Conservation (phyloP, 2,329 filamentous ascomycete species). For the Xylariales sp. region DNA sequence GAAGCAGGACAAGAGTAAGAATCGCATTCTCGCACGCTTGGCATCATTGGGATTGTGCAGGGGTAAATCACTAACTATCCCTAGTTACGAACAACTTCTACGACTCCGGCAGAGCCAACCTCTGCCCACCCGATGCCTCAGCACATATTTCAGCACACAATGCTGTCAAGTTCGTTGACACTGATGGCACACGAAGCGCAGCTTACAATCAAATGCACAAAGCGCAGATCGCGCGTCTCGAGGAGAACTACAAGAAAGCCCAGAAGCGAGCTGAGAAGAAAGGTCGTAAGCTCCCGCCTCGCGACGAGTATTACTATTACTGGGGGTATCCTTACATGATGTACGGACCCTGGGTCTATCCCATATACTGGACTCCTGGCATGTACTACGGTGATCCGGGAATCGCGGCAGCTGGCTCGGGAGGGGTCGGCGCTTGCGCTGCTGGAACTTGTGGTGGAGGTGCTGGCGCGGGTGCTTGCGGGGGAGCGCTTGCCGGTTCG, state of each 20-base stretch:
- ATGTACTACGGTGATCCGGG: constrained; percentile 44
- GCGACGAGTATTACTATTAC: constrained; percentile 45
- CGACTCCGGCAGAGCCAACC: constrained; percentile 40
- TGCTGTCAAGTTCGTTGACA: constrained; percentile 42
- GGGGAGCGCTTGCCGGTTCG: constrained; percentile 23
- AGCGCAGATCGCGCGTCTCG: constrained; percentile 32
- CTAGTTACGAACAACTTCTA: constrained; percentile 40
- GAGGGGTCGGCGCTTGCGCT: constrained; percentile 36
- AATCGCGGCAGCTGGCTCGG: constrained; percentile 27
- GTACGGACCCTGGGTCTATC: constrained; percentile 42
- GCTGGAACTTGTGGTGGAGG: constrained; percentile 44
- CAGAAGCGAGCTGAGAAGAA: constrained; percentile 43
- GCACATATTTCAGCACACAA: constrained; percentile 73
- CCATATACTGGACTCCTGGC: constrained; percentile 36
- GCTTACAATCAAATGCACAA: constrained; percentile 32
- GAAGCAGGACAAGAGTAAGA: constrained; percentile 37
- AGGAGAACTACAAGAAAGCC: constrained; percentile 54
- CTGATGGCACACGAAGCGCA: constrained; percentile 20
- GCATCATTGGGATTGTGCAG: too few species aligned
- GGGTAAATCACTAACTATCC: too few species aligned
- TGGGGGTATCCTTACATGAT: constrained; percentile 51
- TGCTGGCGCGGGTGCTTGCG: constrained; percentile 34
- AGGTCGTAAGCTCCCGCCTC: constrained; percentile 41
- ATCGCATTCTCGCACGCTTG: too few species aligned
- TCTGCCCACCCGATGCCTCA: constrained; percentile 51